These are phyloP conservation scores for Margaritispora aquatica DNA, from an alignment of 495 filamentous ascomycete species.

Conservation along the genomic window DNA sequence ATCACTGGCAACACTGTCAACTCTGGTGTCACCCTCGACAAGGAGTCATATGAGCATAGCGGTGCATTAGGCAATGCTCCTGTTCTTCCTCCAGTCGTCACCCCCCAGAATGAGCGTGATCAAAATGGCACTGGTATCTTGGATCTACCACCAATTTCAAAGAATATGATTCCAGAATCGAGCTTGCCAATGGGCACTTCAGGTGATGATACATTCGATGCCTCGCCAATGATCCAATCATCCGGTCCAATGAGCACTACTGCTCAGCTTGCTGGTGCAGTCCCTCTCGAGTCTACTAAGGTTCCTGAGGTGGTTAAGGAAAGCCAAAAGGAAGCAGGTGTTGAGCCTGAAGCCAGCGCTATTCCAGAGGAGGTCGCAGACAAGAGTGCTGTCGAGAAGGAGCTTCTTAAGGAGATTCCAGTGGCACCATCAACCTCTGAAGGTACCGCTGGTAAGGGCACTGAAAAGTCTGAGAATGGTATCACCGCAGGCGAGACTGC, in stretches of 20 bases:
- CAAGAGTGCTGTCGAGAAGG: conserved; percentile 55
- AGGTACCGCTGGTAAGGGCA: conserved; percentile 40
- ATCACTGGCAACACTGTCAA: conserved; percentile 48
- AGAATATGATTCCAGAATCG: conserved; percentile 76
- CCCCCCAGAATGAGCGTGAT: conserved; percentile 36
- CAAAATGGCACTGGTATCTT: conserved; percentile 46
- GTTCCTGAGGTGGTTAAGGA: conserved; percentile 64
- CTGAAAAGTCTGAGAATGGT: conserved; percentile 39
- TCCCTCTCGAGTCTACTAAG: conserved; percentile 57
- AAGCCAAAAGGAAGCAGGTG: conserved; percentile 54
- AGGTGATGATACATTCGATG: conserved; percentile 17
- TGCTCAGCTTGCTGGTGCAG: conserved; percentile 60
- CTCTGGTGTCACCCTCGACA: conserved; percentile 50
- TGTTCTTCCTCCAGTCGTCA: conserved; percentile 39
- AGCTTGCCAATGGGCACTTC: conserved; percentile 62
- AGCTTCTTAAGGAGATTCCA: conserved; percentile 53
- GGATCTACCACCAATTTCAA: conserved; percentile 53
- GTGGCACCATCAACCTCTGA: conserved; percentile 51
- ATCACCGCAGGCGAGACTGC: conserved; percentile 35
- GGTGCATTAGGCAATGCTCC: conserved; percentile 44
- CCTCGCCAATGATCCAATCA: conserved; percentile 57
- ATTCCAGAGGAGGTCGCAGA: conserved; percentile 49
- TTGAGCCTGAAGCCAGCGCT: conserved; percentile 53
- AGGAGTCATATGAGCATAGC: conserved; percentile 77
- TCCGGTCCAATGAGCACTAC: conserved; percentile 66